Evolutionary conservation across 345 rosid species (phyloP).

Genomic region (Cardamine occulta): DNA sequence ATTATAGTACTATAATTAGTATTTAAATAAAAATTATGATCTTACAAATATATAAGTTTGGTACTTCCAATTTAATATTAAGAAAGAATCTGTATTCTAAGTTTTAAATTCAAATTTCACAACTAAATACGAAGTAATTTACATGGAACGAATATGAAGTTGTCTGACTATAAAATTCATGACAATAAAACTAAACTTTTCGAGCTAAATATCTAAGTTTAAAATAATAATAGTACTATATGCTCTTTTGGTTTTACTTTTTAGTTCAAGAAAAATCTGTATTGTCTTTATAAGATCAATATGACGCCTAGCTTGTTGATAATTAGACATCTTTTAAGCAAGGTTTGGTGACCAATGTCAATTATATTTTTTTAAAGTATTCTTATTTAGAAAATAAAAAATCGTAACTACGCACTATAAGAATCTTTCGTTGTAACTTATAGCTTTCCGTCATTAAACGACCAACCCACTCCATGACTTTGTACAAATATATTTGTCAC

Average conservation of each 20-base stretch:
- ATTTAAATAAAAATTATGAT: constrained; percentile 1
- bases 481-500: constrained; percentile 12
- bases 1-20: not conserved
- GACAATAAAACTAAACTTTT: not conserved
- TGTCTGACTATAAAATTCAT: not conserved
- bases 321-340: constrained; percentile 12
- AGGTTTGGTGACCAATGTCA: constrained; percentile 20
- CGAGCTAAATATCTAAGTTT: not conserved
- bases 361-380: not conserved
- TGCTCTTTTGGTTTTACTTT: not conserved
- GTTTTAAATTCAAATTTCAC: not conserved
- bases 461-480: constrained; percentile 31
- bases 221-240: not conserved
- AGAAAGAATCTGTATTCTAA: not conserved
- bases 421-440: constrained; percentile 5
- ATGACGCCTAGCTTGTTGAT: constrained; percentile 1
- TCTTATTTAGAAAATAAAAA: not conserved
- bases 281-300: constrained; percentile 11
- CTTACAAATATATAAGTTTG: not conserved
- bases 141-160: not conserved
- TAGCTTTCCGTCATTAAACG: constrained; percentile 36
- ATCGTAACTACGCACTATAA: constrained; percentile 23
- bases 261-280: constrained; percentile 1
- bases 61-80: not conserved
- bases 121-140: not conserved